Conservation (phyloP, 2,329 filamentous ascomycete genomes). For the Thielaviopsis euricoi region DNA sequence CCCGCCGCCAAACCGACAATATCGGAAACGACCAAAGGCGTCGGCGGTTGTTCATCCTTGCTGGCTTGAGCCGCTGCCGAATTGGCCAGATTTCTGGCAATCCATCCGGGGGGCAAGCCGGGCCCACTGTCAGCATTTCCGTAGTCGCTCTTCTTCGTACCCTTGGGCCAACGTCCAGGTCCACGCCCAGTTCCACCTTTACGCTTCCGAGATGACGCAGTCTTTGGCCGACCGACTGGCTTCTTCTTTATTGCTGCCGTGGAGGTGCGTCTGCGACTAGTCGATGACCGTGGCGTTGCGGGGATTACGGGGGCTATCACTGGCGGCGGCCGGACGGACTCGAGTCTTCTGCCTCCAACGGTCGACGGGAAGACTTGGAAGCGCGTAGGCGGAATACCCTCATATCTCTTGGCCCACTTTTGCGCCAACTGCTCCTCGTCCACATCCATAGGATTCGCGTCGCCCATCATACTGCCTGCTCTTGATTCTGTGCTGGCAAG, state of each 20-base stretch:
- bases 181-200: conserved; percentile 45
- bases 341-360: conserved; percentile 29
- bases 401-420: conserved; percentile 32
- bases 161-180: conserved; percentile 50
- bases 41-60: background rate
- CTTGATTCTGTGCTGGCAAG: conserved; percentile 4
- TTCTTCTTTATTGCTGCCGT: conserved; percentile 17
- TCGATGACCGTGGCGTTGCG: conserved; percentile 17
- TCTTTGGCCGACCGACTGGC: conserved; percentile 17
- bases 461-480: conserved; percentile 3
- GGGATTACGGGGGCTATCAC: conserved; percentile 22
- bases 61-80: background rate
- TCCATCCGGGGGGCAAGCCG: conserved; percentile 43
- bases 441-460: conserved; percentile 17
- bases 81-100: background rate
- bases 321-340: conserved; percentile 28
- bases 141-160: conserved; percentile 52
- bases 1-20: background rate
- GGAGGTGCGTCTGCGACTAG: conserved; percentile 24
- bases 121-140: conserved; percentile 50
- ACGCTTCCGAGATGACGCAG: conserved; percentile 7
- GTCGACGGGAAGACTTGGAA: conserved; percentile 67
- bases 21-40: background rate
- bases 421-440: conserved; percentile 17
- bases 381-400: conserved; percentile 47